Evolutionary conservation across 768 basidiomycete species (phyloP), one percentile per base, ranked within the genome.

Genomic region (Xanthoconium purpureum): DNA sequence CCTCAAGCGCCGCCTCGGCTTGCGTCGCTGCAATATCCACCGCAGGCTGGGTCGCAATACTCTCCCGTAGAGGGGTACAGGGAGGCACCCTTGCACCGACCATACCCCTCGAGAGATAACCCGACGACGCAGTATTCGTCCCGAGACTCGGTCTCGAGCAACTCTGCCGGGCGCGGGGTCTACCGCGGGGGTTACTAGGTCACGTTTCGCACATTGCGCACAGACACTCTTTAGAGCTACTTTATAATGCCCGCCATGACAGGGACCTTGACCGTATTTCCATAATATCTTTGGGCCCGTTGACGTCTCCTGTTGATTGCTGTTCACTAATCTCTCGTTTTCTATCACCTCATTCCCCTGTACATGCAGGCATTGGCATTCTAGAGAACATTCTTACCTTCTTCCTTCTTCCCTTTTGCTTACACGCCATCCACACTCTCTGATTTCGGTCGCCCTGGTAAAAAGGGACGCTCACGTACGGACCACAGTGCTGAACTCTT

Each of bases 31-130:
- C 80, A 66, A 62, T 80, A 63, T 73, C 79, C 56, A 61, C 76
- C 59, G 52, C 73, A 60, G 54, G 56, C 61, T 33, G 66, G 64
- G 10, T 53, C 47, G 55, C 60, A 61, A 10, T 63, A 62, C 66
- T 55, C 59, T 58, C 54, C 73, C 56, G 63, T 55, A 24, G 74
- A 75, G 12, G 77, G 73, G 5, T 76, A 75, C 57, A 74, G 85
- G 45, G 83, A 87, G 62, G 85, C 86, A 6, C 82, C 88, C 2
- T 66, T 83, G 1, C 85, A 89, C 64, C 77, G 88, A 54, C 85
- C 85, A 2, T 70, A 77, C 52, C 64, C 67, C 6, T 59, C 60
- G 28, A 59, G 66, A 20, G 65, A 63, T 6, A 59, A 29, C 37
- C 57, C 57, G 36, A 44, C 8, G 29, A 44, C 8, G 29, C 38